Evolutionary conservation across 129 eudicot genomes (phyloP).

Genomic region (Gnaphalium uliginosum): DNA sequence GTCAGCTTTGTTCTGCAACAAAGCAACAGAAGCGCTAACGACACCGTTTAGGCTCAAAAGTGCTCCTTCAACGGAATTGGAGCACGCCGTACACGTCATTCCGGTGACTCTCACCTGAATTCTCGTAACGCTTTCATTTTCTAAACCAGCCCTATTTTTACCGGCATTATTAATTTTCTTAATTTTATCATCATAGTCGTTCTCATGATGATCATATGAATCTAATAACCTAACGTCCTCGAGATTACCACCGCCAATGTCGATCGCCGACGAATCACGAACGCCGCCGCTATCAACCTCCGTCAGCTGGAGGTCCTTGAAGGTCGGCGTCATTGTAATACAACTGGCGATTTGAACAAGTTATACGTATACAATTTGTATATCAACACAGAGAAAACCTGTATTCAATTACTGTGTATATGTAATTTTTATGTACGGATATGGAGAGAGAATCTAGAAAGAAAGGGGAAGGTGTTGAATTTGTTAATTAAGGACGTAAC

Average conservation of each 20-base stretch:
- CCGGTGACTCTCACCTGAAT: slow-evolving; percentile 80
- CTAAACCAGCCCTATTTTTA: not conserved
- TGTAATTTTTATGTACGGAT: not conserved
- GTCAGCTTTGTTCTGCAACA: slow-evolving; percentile 78
- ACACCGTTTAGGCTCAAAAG: slow-evolving; percentile 63
- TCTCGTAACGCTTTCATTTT: slow-evolving; percentile 28
- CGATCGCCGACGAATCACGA: slow-evolving; percentile 35
- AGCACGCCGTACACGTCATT: slow-evolving; percentile 92
- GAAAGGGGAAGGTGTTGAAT: slow-evolving; percentile 12
- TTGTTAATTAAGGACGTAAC: not conserved
- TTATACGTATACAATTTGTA: not conserved
- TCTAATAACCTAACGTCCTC: slow-evolving; percentile 73
- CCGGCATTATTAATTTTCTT: slow-evolving; percentile 3
- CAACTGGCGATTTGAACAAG: not conserved
- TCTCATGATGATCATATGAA: slow-evolving; percentile 35
- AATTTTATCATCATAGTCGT: not conserved
- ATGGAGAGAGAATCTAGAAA: slow-evolving; percentile 17
- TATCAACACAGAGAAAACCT: slow-evolving; percentile 1
- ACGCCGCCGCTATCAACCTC: slow-evolving; percentile 32
- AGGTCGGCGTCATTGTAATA: slow-evolving; percentile 50
- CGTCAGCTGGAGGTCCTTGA: slow-evolving; percentile 57
- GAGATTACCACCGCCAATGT: slow-evolving; percentile 30
- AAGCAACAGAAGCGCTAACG: slow-evolving; percentile 66
- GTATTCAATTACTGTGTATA: not conserved
- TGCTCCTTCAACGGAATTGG: slow-evolving; percentile 81